phyloP scores from a whole-genome alignment of 164 flowering plant species.

The Vitis amurensis region DNA sequence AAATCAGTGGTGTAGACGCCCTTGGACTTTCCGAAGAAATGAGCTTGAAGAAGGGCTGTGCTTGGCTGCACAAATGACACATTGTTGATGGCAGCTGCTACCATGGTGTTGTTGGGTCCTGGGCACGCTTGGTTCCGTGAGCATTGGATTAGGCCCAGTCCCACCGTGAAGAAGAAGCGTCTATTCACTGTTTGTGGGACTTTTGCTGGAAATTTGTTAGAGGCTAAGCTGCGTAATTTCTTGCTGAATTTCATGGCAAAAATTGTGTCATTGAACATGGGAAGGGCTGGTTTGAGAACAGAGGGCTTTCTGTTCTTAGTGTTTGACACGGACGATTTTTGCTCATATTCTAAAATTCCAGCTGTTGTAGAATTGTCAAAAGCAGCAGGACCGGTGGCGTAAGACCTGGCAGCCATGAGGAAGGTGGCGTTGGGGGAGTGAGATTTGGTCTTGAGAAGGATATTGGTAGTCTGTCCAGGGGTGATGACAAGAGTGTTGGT shows the following conservation, averaged over 20 bases:
- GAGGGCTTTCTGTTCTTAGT: conserved; percentile 25
- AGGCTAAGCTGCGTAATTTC: conserved; percentile 53
- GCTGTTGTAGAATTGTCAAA: conserved; percentile 65
- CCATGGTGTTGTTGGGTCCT: conserved; percentile 57
- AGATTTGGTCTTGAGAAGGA: conserved; percentile 59
- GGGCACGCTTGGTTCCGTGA: conserved; percentile 48
- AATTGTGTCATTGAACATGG: conserved; percentile 51
- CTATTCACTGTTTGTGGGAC: conserved; percentile 53
- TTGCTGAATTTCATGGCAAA: conserved; percentile 38
- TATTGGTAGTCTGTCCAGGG: conserved; percentile 79
- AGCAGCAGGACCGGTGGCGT: conserved; percentile 53
- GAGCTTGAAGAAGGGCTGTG: conserved; percentile 59
- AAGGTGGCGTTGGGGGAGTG: conserved; percentile 46
- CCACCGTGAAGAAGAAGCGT: conserved; percentile 62
- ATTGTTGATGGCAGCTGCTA: conserved; percentile 49
- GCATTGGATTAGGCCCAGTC: conserved; percentile 56
- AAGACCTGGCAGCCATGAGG: conserved; percentile 66
- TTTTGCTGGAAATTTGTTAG: conserved; percentile 47
- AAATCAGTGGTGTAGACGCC: conserved; percentile 61
- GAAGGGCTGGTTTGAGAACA: conserved; percentile 45
- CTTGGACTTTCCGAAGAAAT: conserved; percentile 39
- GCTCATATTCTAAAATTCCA: conserved; percentile 49
- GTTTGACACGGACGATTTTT: conserved; percentile 3
- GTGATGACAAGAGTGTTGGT: conserved; percentile 52
- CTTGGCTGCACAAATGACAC: conserved; percentile 51